Evolutionary conservation across 2,329 filamentous ascomycete species (phyloP), one percentile per base, ranked within the genome.

Genomic region (Cordyceps cateniannulata): DNA sequence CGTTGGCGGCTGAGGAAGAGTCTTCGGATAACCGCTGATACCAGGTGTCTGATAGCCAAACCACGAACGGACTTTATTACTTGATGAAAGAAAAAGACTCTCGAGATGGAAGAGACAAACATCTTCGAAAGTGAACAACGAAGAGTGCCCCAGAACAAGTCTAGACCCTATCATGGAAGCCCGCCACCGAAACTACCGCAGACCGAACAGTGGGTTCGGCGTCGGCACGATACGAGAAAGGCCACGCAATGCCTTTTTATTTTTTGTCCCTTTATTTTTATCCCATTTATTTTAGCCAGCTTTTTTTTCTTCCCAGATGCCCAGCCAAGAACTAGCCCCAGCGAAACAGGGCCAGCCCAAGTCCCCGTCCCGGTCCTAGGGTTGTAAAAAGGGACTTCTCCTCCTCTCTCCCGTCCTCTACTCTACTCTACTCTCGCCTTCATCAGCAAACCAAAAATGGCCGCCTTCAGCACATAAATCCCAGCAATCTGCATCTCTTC

Each of bases 181-280:
- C 32, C 32, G 32, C 32, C 32, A 35, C 32, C 10, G 9, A 35
- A 42, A 42, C 16, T n/a, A 42, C 40, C 38, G 40, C 18, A 7
- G 48, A 18, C 20, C 25, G 10, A 32, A 35, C n/a, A 22, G 49
- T 35, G 49, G 38, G 18, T 42, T 42, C 18, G 48, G 48, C 18
- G 25, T 35, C 50, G 35, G 22, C 50, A 53, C 38, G 5, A 54
- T 38, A 42, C 51, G 38, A 54, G 25, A 42, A 42, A 42, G 51
- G 51, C 51, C 51, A 54, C 51, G 51, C 51, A 54, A 54, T 54
- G 35, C 38, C 3, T 24, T 40, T 54, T 44, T 54, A 20, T 29
- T 54, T 27, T 42, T 29, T 29, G 35, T 45, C n/a, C 18, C 22
- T 45, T 22, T 45, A 24, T 45, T 45, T 51, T 38, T 24, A 22